Evolutionary conservation across 1,284 basidiomycete species (phyloP).

Genomic region (Coniferiporia weirii): DNA sequence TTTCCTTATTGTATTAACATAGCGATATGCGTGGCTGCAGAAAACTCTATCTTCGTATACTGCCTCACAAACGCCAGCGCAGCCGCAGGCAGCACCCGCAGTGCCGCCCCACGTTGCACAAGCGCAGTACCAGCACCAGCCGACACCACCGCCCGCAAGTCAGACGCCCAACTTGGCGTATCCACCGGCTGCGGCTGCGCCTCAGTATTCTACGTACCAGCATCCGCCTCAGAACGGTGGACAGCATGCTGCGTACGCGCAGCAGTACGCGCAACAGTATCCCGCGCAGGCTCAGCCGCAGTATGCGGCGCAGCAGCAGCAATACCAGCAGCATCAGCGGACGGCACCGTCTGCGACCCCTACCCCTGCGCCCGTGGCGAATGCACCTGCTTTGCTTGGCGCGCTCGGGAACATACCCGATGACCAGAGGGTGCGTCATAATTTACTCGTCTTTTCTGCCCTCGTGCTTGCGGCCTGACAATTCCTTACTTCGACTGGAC

Average conservation of each 20-base stretch:
- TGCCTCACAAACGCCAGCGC: neutral
- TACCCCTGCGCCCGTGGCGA: neutral
- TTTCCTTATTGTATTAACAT: neutral
- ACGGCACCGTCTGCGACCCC: neutral
- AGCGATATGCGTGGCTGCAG: neutral
- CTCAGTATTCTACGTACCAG: neutral
- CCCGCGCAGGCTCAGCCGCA: neutral
- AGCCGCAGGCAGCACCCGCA: neutral
- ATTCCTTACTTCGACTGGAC: neutral
- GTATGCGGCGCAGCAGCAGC: conserved; percentile 1
- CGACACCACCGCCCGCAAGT: conserved; percentile 5
- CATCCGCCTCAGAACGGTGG: neutral
- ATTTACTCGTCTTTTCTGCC: neutral
- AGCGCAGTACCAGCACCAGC: conserved; percentile 3
- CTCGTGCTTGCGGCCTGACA: neutral
- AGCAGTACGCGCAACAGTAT: neutral
- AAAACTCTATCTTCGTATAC: conserved; percentile 8
- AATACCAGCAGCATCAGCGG: neutral
- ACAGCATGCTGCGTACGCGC: neutral
- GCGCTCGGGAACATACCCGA: conserved; percentile 13
- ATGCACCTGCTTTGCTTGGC: neutral
- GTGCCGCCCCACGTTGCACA: conserved; percentile 8
- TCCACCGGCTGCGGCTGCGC: neutral
- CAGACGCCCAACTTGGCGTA: neutral
- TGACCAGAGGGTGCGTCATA: conserved; percentile 12